Evolutionary conservation across 805 yeast genomes (phyloP), one percentile per base, ranked within the genome.

Genomic region (Vanderwaltozyma yarrowii): DNA sequence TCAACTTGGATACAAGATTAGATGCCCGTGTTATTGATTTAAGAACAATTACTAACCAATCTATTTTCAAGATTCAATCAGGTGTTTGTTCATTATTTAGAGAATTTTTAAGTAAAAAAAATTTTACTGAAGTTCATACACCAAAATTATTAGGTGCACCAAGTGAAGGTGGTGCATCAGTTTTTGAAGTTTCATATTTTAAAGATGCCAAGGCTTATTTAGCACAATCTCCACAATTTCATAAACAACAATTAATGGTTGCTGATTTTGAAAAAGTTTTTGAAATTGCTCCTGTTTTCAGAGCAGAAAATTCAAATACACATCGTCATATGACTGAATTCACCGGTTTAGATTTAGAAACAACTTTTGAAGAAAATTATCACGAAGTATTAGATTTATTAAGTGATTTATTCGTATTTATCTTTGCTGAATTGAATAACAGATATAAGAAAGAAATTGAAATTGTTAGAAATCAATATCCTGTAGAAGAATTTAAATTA

Each of bases 321-420:
- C 97, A 92, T 65, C 88, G 99, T 69, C 99, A 92, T 66, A 80
- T 92, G 95, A 92, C 99, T 40, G 99, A 92, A 67, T 92, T 92
- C 63, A 83, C 82, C 45, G 99, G 99, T 42, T 78, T 94, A 54
- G 99, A 92, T 71, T 67, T 92, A 67, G 99, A 92, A 67, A 87
- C 92, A 95, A 84, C 96, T 10, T 83, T 92, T 58, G 97, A 92
- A 69, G 96, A 88, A 68, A 96, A 92, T 67, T 92, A 92, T 64
- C 94, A 92, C 58, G 99, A 92, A 69, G 94, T 80, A 32, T 51
- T 77, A 37, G 79, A 76, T 46, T 54, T 70, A 9, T 62, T 77
- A 49, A 66, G 69, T 39, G 88, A 80, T 42, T 70, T 92, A 65
- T 89, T 92, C 56, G 78, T 86, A 49, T 88, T 80, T 67, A 84